phyloP scores from a whole-genome alignment of 805 yeast genomes.

The Metschnikowia sp. region DNA sequence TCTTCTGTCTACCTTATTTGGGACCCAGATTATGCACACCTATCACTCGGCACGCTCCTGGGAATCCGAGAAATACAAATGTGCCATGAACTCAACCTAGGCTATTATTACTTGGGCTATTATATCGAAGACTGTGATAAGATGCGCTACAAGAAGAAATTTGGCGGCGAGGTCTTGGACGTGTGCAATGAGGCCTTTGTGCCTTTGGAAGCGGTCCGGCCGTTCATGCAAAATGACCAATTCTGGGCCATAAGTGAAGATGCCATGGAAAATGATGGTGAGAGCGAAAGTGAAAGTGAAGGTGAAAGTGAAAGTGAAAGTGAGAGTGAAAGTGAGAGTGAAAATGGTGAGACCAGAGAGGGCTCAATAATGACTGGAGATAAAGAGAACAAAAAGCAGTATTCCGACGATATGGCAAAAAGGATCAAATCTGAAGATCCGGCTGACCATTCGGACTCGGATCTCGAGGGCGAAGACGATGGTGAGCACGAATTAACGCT shows the following conservation, averaged over 20 bases:
- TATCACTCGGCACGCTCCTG: constrained; percentile 74
- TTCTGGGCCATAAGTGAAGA: constrained; percentile 22
- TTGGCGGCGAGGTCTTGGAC: constrained; percentile 73
- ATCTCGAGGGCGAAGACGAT: background rate
- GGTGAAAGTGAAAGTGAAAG: background rate
- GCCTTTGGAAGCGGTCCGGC: constrained; percentile 29
- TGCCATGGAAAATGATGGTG: constrained; percentile 7
- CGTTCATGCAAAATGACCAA: constrained; percentile 26
- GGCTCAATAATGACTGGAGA: too few relatives aligned
- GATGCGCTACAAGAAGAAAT: constrained; percentile 77
- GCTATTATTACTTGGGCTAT: constrained; percentile 75
- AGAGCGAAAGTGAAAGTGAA: constrained; percentile 15
- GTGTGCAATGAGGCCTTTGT: constrained; percentile 45
- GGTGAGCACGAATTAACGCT: constrained; percentile 10
- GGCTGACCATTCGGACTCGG: background rate
- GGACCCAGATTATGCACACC: constrained; percentile 72
- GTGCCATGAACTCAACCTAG: constrained; percentile 41
- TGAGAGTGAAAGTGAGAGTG: background rate
- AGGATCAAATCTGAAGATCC: background rate
- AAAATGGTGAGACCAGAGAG: background rate
- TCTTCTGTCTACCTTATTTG: constrained; percentile 87
- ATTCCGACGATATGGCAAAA: background rate
- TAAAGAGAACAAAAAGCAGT: too few relatives aligned
- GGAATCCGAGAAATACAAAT: constrained; percentile 68
- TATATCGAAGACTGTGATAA: constrained; percentile 76